Conservation (phyloP, 2,329 filamentous ascomycete genomes). For the Ophiostoma pallidulum region DNA sequence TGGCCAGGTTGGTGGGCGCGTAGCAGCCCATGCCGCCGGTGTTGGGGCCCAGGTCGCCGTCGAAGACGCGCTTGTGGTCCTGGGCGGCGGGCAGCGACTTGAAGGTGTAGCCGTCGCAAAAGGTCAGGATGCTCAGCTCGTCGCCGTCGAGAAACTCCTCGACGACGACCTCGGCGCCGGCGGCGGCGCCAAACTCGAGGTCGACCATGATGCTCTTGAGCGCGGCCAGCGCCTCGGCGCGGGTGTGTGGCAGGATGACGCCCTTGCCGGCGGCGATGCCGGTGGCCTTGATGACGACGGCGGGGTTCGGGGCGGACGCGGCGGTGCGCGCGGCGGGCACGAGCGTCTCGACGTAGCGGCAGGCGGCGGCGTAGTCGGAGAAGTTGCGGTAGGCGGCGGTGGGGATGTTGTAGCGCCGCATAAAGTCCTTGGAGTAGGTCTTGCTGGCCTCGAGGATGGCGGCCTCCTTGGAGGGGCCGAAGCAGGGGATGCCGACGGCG, state of each 20-base stretch:
- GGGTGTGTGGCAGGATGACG: slow-evolving; percentile 76
- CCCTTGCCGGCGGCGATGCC: slow-evolving; percentile 92
- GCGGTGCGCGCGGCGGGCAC: slow-evolving; percentile 11
- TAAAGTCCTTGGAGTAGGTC: slow-evolving; percentile 96
- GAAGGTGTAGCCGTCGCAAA: slow-evolving; percentile 82
- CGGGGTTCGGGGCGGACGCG: slow-evolving; percentile 49
- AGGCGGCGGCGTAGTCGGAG: slow-evolving; percentile 61
- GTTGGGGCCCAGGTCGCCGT: slow-evolving; percentile 84
- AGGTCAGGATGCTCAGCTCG: slow-evolving; percentile 83
- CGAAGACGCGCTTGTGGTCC: slow-evolving; percentile 91
- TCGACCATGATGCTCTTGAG: slow-evolving; percentile 86
- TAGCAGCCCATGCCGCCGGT: slow-evolving; percentile 98
- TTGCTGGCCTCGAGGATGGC: slow-evolving; percentile 94
- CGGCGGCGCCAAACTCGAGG: slow-evolving; percentile 67
- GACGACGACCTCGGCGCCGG: slow-evolving; percentile 86
- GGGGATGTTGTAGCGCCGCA: slow-evolving; percentile 81
- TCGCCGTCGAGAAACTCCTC: slow-evolving; percentile 90
- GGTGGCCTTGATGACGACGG: slow-evolving; percentile 82
- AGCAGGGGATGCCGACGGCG: slow-evolving; percentile 63
- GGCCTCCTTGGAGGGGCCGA: slow-evolving; percentile 76
- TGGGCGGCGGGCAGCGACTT: slow-evolving; percentile 81
- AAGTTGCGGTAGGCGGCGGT: slow-evolving; percentile 91
- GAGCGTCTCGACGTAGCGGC: slow-evolving; percentile 52
- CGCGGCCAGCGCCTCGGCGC: slow-evolving; percentile 71
- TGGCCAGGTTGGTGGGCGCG: slow-evolving; percentile 75